Evolutionary conservation across 2,329 filamentous ascomycete species (phyloP).

Genomic region (Fusarium illudens): DNA sequence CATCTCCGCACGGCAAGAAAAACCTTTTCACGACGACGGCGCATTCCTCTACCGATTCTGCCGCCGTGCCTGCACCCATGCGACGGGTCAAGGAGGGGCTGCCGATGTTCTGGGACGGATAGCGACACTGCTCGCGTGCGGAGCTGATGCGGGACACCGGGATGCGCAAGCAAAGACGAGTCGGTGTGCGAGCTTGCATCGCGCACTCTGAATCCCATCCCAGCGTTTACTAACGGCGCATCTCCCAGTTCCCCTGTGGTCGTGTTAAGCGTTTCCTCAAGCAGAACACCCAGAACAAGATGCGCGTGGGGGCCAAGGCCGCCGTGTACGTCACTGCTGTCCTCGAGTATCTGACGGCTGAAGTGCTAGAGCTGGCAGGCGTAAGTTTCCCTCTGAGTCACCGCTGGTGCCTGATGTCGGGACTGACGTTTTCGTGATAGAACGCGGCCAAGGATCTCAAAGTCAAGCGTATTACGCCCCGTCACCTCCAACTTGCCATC

Average conservation of each 20-base stretch:
- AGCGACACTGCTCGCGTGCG: constrained; percentile 8
- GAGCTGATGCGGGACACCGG: constrained; percentile 22
- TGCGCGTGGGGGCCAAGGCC: constrained; percentile 98
- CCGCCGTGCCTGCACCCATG: constrained; percentile 7
- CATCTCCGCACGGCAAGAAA: constrained; percentile 35
- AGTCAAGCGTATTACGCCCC: constrained; percentile 99
- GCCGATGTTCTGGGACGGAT: constrained; percentile 12
- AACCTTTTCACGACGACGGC: constrained; percentile 26
- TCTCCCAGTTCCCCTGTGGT: constrained; percentile 89
- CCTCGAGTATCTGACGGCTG: constrained; percentile 96
- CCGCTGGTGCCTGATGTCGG: constrained; percentile 21
- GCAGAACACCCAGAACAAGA: constrained; percentile 99
- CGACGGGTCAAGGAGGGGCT: constrained; percentile 14
- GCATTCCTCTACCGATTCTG: constrained; percentile 2
- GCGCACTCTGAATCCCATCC: constrained; percentile 1
- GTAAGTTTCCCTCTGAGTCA: constrained; percentile 57
- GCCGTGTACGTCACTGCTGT: constrained; percentile 98
- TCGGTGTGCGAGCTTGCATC: constrained; percentile 13
- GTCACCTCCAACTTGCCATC: constrained; percentile 97
- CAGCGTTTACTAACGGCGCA: constrained; percentile 34
- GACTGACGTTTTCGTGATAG: constrained; percentile 51
- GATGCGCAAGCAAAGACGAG: constrained; percentile 27
- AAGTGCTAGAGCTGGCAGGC: constrained; percentile 97
- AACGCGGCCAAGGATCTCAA: constrained; percentile 99
- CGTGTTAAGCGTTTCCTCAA: constrained; percentile 99